These are phyloP conservation scores for Lachnellula arida DNA, from an alignment of 2,329 filamentous ascomycete species.

Conservation along the genomic window DNA sequence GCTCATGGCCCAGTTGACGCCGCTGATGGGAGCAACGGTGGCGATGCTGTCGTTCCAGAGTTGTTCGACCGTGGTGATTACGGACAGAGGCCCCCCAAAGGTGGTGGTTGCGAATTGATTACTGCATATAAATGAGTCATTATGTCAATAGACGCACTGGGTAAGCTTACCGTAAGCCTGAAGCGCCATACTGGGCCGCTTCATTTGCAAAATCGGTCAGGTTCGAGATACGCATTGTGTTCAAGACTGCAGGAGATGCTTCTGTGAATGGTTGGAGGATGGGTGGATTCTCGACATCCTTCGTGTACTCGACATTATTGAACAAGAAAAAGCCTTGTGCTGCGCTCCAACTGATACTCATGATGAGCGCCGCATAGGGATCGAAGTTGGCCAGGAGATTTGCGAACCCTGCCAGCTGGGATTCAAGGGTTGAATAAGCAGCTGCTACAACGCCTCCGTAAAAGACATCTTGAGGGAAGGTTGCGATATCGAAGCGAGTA, in stretches of 20 bases:
- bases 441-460: constrained; percentile 5
- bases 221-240: constrained; percentile 12
- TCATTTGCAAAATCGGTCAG: constrained; percentile 13
- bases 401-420: not conserved
- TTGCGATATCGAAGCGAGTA: constrained; percentile 41
- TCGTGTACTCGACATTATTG: constrained; percentile 3
- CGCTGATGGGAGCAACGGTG: not conserved
- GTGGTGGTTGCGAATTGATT: not conserved
- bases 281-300: constrained; percentile 7
- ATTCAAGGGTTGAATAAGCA: not conserved
- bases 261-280: constrained; percentile 12
- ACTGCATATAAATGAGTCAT: constrained; percentile 3
- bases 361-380: constrained; percentile 10
- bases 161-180: not conserved
- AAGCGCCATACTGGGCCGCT: not conserved
- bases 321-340: not conserved
- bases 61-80: not conserved
- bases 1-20: not conserved
- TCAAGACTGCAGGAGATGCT: constrained; percentile 1
- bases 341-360: not conserved
- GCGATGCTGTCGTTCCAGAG: not conserved
- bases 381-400: constrained; percentile 2
- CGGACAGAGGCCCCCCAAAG: not conserved
- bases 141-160: constrained; percentile 5
- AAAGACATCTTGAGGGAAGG: constrained; percentile 26